Evolutionary conservation across 2,329 filamentous ascomycete species (phyloP).

Genomic region (Fusarium mangiferae): DNA sequence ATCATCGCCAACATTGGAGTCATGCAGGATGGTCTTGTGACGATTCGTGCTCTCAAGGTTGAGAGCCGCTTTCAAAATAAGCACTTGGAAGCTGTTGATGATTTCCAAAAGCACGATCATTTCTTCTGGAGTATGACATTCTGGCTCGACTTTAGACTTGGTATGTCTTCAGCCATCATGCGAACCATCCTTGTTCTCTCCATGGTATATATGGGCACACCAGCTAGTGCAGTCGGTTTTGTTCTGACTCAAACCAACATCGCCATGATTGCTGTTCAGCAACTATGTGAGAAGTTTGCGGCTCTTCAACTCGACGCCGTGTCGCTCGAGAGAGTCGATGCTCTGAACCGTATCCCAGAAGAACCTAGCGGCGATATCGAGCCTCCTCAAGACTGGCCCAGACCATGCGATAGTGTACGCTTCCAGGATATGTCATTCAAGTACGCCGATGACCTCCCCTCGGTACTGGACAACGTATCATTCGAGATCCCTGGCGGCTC

Average conservation of each 20-base stretch:
- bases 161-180: conserved; percentile 69
- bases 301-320: conserved; percentile 93
- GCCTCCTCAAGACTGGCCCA: conserved; percentile 82
- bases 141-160: conserved; percentile 84
- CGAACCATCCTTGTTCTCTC: conserved; percentile 79
- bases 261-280: conserved; percentile 52
- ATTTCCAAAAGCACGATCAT: conserved; percentile 94
- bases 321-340: conserved; percentile 86
- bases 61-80: conserved; percentile 82
- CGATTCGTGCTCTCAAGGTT: conserved; percentile 84
- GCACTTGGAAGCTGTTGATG: conserved; percentile 83
- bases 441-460: conserved; percentile 82
- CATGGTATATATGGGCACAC: conserved; percentile 78
- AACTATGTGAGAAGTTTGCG: conserved; percentile 82
- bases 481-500: conserved; percentile 76
- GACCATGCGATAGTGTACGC: conserved; percentile 74
- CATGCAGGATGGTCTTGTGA: conserved; percentile 84
- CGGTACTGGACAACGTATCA: conserved; percentile 74
- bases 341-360: conserved; percentile 81
- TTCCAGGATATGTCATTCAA: conserved; percentile 83
- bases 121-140: conserved; percentile 92
- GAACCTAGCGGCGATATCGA: conserved; percentile 74
- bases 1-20: conserved; percentile 94
- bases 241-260: conserved; percentile 69
- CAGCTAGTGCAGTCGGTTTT: conserved; percentile 84